These are phyloP conservation scores for Peronospora belbahrii DNA, from an alignment of 352 stramenopile species.

Conservation along the genomic window DNA sequence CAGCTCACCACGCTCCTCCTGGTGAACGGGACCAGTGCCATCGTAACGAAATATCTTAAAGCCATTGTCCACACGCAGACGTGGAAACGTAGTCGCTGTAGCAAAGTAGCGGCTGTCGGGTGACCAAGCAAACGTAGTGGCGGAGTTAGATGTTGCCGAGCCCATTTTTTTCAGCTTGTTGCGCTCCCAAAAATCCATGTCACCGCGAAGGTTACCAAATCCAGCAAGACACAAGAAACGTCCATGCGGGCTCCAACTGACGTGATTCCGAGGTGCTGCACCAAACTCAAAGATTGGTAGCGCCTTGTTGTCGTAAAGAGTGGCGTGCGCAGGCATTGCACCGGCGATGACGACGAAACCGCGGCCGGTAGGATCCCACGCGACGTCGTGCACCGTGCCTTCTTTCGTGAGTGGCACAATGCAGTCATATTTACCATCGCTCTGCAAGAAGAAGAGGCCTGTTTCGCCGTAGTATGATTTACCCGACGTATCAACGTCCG, in stretches of 20 bases:
- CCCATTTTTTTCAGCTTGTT: slow-evolving; percentile 95
- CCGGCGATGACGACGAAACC: slow-evolving; percentile 94
- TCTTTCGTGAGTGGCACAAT: slow-evolving; percentile 86
- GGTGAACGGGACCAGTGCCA: slow-evolving; percentile 83
- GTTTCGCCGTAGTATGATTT: slow-evolving; percentile 98
- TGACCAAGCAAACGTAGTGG: slow-evolving; percentile 87
- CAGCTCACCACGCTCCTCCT: slow-evolving; percentile 71
- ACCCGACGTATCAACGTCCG: slow-evolving; percentile 88
- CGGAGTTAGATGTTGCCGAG: slow-evolving; percentile 71
- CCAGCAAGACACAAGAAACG: slow-evolving; percentile 93
- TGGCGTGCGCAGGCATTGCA: slow-evolving; percentile 91
- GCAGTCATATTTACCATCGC: slow-evolving; percentile 87
- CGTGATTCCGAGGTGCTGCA: slow-evolving; percentile 91
- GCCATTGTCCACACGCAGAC: slow-evolving; percentile 98
- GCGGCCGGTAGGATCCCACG: slow-evolving; percentile 89
- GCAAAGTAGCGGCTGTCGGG: slow-evolving; percentile 93
- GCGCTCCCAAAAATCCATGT: slow-evolving; percentile 93
- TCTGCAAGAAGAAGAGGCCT: slow-evolving; percentile 92
- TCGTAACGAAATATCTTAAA: slow-evolving; percentile 96
- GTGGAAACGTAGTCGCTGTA: slow-evolving; percentile 93
- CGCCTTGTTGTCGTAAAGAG: slow-evolving; percentile 94
- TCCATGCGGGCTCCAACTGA: slow-evolving; percentile 93
- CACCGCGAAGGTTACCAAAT: slow-evolving; percentile 96
- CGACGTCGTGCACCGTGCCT: slow-evolving; percentile 90
- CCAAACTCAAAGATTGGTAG: slow-evolving; percentile 95